These are phyloP conservation scores for Mariannaea sp. DNA, from an alignment of 2,329 filamentous ascomycete genomes.

Conservation along the genomic window DNA sequence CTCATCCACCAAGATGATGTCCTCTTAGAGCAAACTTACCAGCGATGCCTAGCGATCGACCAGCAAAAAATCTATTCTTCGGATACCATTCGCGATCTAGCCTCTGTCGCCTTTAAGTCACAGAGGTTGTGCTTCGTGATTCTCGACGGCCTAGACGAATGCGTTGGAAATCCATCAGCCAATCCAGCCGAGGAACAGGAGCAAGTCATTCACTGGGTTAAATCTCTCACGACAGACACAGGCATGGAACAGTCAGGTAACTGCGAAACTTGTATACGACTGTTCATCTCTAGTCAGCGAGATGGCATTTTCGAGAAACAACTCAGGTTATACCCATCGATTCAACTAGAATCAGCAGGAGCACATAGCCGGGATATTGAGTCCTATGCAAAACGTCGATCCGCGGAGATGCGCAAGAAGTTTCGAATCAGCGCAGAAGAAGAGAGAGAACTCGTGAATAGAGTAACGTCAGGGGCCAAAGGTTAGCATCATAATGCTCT, in stretches of 20 bases:
- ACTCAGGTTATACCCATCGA: constrained; percentile 9
- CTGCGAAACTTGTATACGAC: too few relatives aligned
- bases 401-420: too few relatives aligned
- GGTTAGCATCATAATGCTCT: too few relatives aligned
- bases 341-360: constrained; percentile 14
- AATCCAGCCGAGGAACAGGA: too few relatives aligned
- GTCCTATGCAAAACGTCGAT: too few relatives aligned
- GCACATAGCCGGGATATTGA: constrained; percentile 16
- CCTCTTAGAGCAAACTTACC: constrained; percentile 4
- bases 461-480: constrained; percentile 4
- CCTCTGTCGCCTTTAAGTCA: not conserved
- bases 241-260: not conserved
- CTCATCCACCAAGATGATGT: too few relatives aligned
- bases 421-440: not conserved
- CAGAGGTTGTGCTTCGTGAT: not conserved
- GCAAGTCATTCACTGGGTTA: too few relatives aligned
- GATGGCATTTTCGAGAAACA: constrained; percentile 5
- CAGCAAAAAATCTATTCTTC: not conserved
- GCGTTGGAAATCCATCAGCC: not conserved
- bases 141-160: constrained; percentile 22
- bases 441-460: not conserved
- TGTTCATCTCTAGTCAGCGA: constrained; percentile 18
- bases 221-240: not conserved
- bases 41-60: not conserved
- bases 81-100: not conserved